Evolutionary conservation across 1,139 yeast genomes (phyloP), one percentile per base, ranked within the genome.

Genomic region (Pichia inconspicua): DNA sequence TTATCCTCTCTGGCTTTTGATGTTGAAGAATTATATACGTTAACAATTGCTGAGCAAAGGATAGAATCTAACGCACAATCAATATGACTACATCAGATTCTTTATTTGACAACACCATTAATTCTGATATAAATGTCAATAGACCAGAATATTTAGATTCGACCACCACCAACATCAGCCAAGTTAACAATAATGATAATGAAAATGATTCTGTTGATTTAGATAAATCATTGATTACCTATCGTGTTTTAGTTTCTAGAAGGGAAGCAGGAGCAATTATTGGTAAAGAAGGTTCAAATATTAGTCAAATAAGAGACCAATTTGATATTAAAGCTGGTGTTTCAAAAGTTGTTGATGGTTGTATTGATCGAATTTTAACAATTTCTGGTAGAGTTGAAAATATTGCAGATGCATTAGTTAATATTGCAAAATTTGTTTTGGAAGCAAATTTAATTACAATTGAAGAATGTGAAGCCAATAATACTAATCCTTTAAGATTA

Each of bases 211-310:
- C 57, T 41, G 58, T 57, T 35, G 60, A 60, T 42, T 50, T 62
- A 12, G 60, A 61, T 19, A 60, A 60, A 34, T 65, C 71, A 10
- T 69, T 77, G 49, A 74, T 78, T 52, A 78, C 78, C 50, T 75
- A 72, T 62, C 74, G 96, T 56, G 78, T 89, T 2, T 72, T 89
- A 41, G 87, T 89, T 25, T 80, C 94, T 12, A 80, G 94, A 49
- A 85, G 84, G 63, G 97, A 89, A 66, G 90, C 96, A 14, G 96
- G 96, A 19, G 85, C 90, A 54, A 80, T 89, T 54, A 89, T 89
- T 60, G 97, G 97, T 43, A 86, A 85, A 59, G 84, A 80, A 57
- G 97, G 97, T 41, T 74, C 77, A 51, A 86, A 84, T 47, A 89
- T 89, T 53, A 86, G 90, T 50, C 77, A 79, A 35, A 80, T 89